Base-by-base conservation (phyloP, 2,329 filamentous ascomycete species). In the Blastomyces percursus region DNA sequence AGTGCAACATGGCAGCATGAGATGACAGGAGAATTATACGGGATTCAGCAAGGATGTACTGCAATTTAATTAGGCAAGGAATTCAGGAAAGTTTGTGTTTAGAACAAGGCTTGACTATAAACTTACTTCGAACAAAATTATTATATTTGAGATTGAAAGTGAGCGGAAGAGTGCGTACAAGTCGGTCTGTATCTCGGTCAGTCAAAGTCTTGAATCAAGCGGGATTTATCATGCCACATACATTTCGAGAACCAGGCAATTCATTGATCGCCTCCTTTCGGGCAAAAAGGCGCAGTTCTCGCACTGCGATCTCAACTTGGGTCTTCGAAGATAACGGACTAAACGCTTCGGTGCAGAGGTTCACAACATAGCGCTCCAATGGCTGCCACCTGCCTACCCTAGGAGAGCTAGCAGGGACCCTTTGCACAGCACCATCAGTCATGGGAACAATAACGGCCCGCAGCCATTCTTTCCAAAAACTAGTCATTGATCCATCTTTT, bases 391-490 rank as follows among this genome's bases (percentile, higher is more conserved):
- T 86, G 54, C 94, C 94, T 66, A 96, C 86, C 70, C 86, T 90
- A 14, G 94, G 92, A 5, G 93, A 97, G 75, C 88, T 96, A 11
- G 90, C 81, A 7, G 94, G 91, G 8, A 99, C 86, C 62, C 92
- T 84, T 67, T 94, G 78, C 38, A 99, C 81, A 16, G 82, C 86
- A 24, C 93, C 91, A 71, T 96, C 91, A 1, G 87, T 91, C 94
- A 97, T 99, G 35, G 94, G 94, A 27, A 96, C 90, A n/a, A 94
- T 81, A 11, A 97, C 84, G 7, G 93, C 92, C 75, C 91, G 88
- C 57, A 99, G 82, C 94, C 94, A 99, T 74, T 99, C 94, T 75
- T 97, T 97, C 92, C 93, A 99, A 77, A 99, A 97, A 40, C 86
- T 85, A 66, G 92, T 91, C 76, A 95, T 84, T 64, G 86, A 87